phyloP scores from a whole-genome alignment of 2,329 filamentous ascomycete genomes.

The Aspergillus tanneri region DNA sequence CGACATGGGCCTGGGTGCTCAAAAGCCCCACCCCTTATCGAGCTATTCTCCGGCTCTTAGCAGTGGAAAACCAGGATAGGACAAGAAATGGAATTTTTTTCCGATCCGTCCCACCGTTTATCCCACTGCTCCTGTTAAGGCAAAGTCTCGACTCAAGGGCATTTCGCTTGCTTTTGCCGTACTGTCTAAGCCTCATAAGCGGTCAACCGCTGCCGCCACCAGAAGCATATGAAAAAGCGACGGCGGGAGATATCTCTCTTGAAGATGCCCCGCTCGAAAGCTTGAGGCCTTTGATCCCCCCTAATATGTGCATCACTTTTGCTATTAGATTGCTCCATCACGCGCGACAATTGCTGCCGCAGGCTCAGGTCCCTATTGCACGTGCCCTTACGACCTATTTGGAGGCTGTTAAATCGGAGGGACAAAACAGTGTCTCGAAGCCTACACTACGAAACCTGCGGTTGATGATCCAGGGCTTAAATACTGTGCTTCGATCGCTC shows the following conservation, averaged over 20 bases:
- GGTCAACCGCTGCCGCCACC: slow-evolving; percentile 23
- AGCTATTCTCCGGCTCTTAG: slow-evolving; percentile 39
- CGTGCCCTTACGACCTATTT: slow-evolving; percentile 40
- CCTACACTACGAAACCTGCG: slow-evolving; percentile 18
- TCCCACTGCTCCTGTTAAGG: slow-evolving; percentile 49
- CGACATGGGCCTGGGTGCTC: slow-evolving; percentile 50
- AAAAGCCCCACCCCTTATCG: slow-evolving; percentile 35
- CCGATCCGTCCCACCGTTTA: slow-evolving; percentile 44
- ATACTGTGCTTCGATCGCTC: slow-evolving; percentile 50
- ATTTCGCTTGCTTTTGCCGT: slow-evolving; percentile 45
- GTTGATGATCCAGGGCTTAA: slow-evolving; percentile 47
- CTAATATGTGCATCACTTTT: slow-evolving; percentile 39
- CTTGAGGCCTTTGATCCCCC: slow-evolving; percentile 21
- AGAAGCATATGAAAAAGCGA: neutral
- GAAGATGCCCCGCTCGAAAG: slow-evolving; percentile 2
- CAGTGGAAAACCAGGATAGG: slow-evolving; percentile 25
- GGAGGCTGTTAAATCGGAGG: slow-evolving; percentile 14
- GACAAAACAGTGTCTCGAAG: slow-evolving; percentile 1
- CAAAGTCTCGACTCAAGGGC: slow-evolving; percentile 40
- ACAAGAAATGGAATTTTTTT: slow-evolving; percentile 2
- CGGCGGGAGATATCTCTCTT: slow-evolving; percentile 3
- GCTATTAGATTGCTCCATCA: slow-evolving; percentile 51
- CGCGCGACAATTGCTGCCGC: slow-evolving; percentile 52
- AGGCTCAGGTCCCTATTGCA: slow-evolving; percentile 45
- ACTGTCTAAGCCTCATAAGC: slow-evolving; percentile 38